phyloP scores from a whole-genome alignment of 1,284 basidiomycete species.

The Naganishia sp. region DNA sequence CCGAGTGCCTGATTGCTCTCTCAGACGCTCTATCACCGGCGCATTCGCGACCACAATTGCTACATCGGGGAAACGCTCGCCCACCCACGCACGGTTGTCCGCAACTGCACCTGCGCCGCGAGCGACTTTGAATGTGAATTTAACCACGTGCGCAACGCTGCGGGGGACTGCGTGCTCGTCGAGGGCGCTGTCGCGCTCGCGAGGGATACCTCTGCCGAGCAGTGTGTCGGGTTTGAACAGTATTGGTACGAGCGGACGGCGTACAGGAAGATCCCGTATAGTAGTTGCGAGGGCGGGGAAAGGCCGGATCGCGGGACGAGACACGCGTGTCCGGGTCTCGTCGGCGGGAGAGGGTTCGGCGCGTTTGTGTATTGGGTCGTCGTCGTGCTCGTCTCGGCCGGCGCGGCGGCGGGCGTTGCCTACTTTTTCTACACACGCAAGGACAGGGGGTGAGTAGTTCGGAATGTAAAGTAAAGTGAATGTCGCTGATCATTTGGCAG shows the following conservation, averaged over 20 bases:
- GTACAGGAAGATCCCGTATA: conserved; percentile 85
- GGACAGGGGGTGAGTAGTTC: conserved; percentile 65
- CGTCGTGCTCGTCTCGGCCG: conserved; percentile 65
- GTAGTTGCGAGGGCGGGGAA: conserved; percentile 77
- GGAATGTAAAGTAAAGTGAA: conserved; percentile 27
- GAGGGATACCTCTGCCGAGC: conserved; percentile 56
- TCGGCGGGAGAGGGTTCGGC: conserved; percentile 60
- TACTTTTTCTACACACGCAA: conserved; percentile 76
- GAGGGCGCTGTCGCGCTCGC: conserved; percentile 66
- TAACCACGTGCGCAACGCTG: conserved; percentile 71
- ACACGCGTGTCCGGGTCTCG: conserved; percentile 77
- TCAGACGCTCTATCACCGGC: conserved; percentile 82
- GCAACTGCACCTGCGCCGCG: conserved; percentile 70
- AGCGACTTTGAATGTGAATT: conserved; percentile 95
- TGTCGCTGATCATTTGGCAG: conserved; percentile 51
- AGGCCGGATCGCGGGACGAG: conserved; percentile 68
- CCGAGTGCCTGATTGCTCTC: background rate
- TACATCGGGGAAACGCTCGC: conserved; percentile 70
- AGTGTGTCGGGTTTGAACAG: conserved; percentile 64
- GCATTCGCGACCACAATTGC: conserved; percentile 76
- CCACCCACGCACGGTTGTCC: conserved; percentile 61
- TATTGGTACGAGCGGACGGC: conserved; percentile 89
- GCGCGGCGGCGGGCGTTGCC: conserved; percentile 69
- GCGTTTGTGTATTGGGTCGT: conserved; percentile 75
- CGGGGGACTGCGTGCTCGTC: conserved; percentile 73